Evolutionary conservation across 306 rosid genomes (phyloP).

Genomic region (Medicago ruthenica): DNA sequence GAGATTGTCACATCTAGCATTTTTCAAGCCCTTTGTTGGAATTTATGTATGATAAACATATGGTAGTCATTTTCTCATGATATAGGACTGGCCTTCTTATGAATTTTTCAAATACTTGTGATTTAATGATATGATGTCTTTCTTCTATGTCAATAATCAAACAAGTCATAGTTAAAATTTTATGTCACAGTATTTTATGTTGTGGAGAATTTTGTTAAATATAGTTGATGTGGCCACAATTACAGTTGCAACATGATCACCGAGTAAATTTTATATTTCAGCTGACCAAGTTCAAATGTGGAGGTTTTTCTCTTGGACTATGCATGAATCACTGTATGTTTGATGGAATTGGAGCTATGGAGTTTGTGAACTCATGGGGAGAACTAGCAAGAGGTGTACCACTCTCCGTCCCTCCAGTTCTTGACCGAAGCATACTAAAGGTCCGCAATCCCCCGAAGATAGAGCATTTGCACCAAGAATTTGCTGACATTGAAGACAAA

Average conservation of each 20-base stretch:
- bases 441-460: slow-evolving; percentile 64
- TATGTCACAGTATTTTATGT: too few species aligned
- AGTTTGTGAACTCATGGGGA: slow-evolving; percentile 90
- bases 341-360: slow-evolving; percentile 89
- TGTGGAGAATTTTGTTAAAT: too few species aligned
- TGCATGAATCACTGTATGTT: slow-evolving; percentile 87
- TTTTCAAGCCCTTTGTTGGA: too few species aligned
- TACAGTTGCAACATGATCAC: background rate
- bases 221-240: background rate
- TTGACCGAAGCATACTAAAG: slow-evolving; percentile 71
- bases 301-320: slow-evolving; percentile 84
- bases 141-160: too few species aligned
- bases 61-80: too few species aligned
- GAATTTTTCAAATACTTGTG: too few species aligned
- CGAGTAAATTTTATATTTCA: slow-evolving; percentile 40
- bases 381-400: slow-evolving; percentile 76
- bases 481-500: slow-evolving; percentile 77
- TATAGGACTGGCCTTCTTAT: too few species aligned
- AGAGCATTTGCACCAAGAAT: slow-evolving; percentile 72
- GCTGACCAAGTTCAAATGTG: slow-evolving; percentile 92
- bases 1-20: too few species aligned
- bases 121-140: too few species aligned
- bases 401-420: slow-evolving; percentile 61
- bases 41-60: too few species aligned
- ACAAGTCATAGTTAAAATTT: too few species aligned